Evolutionary conservation across 495 filamentous ascomycete species (phyloP).

Genomic region (Entonaema liquescens): DNA sequence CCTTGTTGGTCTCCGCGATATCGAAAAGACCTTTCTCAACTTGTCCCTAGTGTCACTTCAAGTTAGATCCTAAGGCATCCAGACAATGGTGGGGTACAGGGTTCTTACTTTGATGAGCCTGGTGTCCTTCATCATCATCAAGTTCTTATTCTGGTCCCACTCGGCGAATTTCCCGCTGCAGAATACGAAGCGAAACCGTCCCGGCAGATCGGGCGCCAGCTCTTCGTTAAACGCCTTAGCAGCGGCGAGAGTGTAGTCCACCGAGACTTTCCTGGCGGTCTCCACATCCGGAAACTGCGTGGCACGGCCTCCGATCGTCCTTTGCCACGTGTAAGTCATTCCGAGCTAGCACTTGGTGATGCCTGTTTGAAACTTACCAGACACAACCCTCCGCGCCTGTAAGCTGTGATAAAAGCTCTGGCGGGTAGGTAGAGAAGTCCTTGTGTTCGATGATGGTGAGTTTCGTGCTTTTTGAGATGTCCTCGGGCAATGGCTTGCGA

Average conservation of each 20-base stretch:
- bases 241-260: conserved; percentile 57
- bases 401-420: conserved; percentile 50
- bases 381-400: conserved; percentile 62
- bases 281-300: conserved; percentile 44
- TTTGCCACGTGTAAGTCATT: conserved; percentile 15
- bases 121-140: conserved; percentile 55
- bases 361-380: conserved; percentile 49
- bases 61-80: too few relatives aligned
- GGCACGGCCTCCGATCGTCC: conserved; percentile 46
- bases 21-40: conserved; percentile 52
- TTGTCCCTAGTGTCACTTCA: conserved; percentile 53
- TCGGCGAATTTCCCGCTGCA: conserved; percentile 58
- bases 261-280: conserved; percentile 46
- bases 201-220: conserved; percentile 35
- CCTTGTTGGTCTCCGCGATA: conserved; percentile 43
- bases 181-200: conserved; percentile 62
- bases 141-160: conserved; percentile 54
- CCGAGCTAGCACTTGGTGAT: not conserved
- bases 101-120: conserved; percentile 55
- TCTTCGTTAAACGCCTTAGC: conserved; percentile 49
- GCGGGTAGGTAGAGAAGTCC: conserved; percentile 57
- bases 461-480: conserved; percentile 49
- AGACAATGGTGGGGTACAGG: not conserved
- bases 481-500: conserved; percentile 49
- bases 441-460: conserved; percentile 53